Evolutionary conservation across 1,284 basidiomycete species (phyloP), one percentile per base, ranked within the genome.

Genomic region (Malassezia sp.): DNA sequence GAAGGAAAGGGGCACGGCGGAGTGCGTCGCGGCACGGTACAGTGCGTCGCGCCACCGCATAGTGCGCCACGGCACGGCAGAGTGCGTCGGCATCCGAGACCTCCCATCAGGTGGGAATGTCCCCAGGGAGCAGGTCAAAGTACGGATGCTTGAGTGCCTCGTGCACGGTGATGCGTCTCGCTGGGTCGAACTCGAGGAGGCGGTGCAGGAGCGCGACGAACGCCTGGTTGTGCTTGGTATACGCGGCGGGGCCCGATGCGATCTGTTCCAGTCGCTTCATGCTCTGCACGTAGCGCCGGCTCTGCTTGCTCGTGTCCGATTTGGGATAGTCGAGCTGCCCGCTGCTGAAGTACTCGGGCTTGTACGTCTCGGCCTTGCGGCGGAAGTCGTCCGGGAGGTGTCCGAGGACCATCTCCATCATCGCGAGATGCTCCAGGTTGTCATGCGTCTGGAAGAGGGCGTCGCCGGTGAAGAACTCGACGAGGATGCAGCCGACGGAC

Each of bases 341-440:
- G 32, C 84, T 81, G 67, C 84, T 86, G 76, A 97, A 96, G 71
- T 84, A 95, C 65, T 96, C 91, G 12, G 87, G 82, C 64, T 85
- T 88, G 47, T 79, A 80, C 15, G 59, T 60, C 70, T 70, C 67
- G 36, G 74, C 75, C 40, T 71, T 71, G 17, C 74, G 69, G 2
- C 73, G 58, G 70, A 91, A 88, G 4, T 82, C 79, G 35, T 83
- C 80, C 0, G 90, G 88, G 82, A 97, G 90, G 72, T 82, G 84
- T 52, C 91, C 93, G 80, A 97, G 91, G 27, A 97, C 93, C 58
- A 85, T 82, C 72, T 97, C 90, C 93, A 99, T 99, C 93, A 97
- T 99, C 33, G 93, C 93, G 6, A 99, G 80, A 71, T 99, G 93
- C 47, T 97, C 93, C 10, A 97, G 78, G 70, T 97, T 97, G 73